Base-by-base conservation (phyloP, 805 yeast species). In the Nakazawaea sp. region DNA sequence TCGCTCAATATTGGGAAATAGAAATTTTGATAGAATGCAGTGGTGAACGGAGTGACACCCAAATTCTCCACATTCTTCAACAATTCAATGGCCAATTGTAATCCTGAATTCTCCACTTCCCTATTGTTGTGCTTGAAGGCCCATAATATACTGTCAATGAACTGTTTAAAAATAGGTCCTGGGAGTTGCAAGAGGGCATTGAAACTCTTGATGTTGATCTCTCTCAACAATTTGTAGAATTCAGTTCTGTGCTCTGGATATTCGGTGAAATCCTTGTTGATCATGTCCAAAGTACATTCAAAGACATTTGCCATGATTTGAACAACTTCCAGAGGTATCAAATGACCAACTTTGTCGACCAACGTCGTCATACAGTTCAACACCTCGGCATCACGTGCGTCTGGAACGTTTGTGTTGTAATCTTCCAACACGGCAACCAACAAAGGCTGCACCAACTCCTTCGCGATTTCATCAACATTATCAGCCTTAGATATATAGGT, bases 211-310 rank as follows among this genome's bases (percentile, higher is more conserved):
- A 78, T 61, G 59, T 92, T 82, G 53, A 92, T 90, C 42, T 85
- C 94, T 50, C 89, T 81, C 55, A 92, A 70, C 38, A 92, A 69
- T 62, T 82, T 84, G 66, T 90, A 92, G 59, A 92, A 92, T 56
- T 89, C 97, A 40, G 90, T 95, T 53, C 99, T 78, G 64, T 90
- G 97, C 58, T 92, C 98, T 10, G 97, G 98, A 59, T 86, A 92
- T 60, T 92, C 97, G 3, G 95, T 79, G 56, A 92, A 87, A 59
- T 92, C 97, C 53, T 84, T 84, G 56, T 84, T 87, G 52, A 92
- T 90, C 98, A 92, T 92, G 48, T 81, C 83, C 58, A 92, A 73
- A 2, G 99, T 92, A 55, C 90, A 84, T 57, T 86, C 95, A 61
- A 92, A 92, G 11, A 92, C 96, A 60, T 81, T 82, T 53, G 87